Conservation (phyloP, 257 asterid species). For the Penstemon eatonii region DNA sequence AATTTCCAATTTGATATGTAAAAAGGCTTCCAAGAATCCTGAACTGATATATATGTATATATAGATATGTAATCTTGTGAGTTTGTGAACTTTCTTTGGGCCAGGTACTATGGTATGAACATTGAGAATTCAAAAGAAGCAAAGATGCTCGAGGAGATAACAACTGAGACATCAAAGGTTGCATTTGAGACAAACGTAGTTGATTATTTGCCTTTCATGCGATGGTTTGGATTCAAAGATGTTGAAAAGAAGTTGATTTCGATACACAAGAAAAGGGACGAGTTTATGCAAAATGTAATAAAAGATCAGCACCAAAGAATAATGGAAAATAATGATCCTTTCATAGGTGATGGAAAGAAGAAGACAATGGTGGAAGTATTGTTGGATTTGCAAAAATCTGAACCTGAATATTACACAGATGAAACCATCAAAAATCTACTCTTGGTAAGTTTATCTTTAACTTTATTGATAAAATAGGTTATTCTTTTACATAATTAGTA, state of each 20-base stretch:
- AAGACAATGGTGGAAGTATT: conserved; percentile 49
- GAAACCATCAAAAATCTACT: conserved; percentile 54
- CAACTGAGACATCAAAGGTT: conserved; percentile 40
- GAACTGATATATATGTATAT: too few species aligned
- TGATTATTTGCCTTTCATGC: conserved; percentile 53
- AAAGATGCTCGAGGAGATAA: conserved; percentile 42
- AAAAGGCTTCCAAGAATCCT: too few species aligned
- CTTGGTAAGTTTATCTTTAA: conserved; percentile 35
- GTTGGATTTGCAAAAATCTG: conserved; percentile 45
- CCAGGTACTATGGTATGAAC: conserved; percentile 48
- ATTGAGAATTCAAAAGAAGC: conserved; percentile 43
- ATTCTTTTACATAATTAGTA: too few species aligned
- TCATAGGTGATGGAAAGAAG: conserved; percentile 17
- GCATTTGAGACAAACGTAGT: conserved; percentile 57
- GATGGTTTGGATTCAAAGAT: conserved; percentile 50
- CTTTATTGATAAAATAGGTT: background rate
- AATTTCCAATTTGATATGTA: too few species aligned
- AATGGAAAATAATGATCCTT: background rate
- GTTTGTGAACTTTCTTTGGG: too few species aligned
- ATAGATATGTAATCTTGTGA: background rate
- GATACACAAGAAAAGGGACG: conserved; percentile 45
- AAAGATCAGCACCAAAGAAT: conserved; percentile 35
- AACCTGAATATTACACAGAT: conserved; percentile 54
- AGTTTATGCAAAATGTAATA: conserved; percentile 52
- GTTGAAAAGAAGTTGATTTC: conserved; percentile 42